These are phyloP conservation scores for Sugiyamaella paludigena DNA, from an alignment of 1,139 yeast genomes.

Conservation along the genomic window DNA sequence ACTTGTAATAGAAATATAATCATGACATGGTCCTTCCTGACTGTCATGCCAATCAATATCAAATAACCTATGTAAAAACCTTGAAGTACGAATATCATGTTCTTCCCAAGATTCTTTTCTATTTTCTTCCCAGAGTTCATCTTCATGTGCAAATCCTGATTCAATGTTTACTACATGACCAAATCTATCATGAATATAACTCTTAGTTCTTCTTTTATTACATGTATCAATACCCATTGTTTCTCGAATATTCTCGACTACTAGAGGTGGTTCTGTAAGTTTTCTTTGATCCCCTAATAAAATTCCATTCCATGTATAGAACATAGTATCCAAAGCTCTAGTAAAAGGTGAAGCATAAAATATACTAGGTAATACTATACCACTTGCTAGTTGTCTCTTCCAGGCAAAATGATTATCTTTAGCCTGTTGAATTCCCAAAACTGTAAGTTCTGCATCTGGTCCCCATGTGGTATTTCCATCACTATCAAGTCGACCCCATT, in stretches of 20 bases:
- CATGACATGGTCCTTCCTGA: constrained; percentile 22
- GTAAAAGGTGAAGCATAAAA: constrained; percentile 66
- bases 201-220: constrained; percentile 53
- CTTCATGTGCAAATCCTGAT: constrained; percentile 36
- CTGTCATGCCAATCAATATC: constrained; percentile 20
- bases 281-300: constrained; percentile 1
- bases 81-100: constrained; percentile 50
- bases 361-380: constrained; percentile 54
- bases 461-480: constrained; percentile 64
- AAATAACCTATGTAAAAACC: constrained; percentile 52
- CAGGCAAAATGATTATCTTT: constrained; percentile 46
- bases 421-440: constrained; percentile 54
- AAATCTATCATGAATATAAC: constrained; percentile 43
- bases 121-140: constrained; percentile 42
- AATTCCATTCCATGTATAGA: constrained; percentile 56
- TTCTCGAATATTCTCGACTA: constrained; percentile 61
- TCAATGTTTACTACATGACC: constrained; percentile 42
- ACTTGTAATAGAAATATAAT: constrained; percentile 51
- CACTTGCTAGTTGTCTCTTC: constrained; percentile 43
- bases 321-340: constrained; percentile 58
- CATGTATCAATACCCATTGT: constrained; percentile 67
- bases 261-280: constrained; percentile 36
- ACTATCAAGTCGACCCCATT: constrained; percentile 27
- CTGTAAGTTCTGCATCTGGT: constrained; percentile 66
- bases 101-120: constrained; percentile 49